A percentile compares a stretch with the other conserved stretches of the same genome.
phyloP scores from a whole-genome alignment of 2,329 filamentous ascomycete species.

The Alternaria solani region DNA sequence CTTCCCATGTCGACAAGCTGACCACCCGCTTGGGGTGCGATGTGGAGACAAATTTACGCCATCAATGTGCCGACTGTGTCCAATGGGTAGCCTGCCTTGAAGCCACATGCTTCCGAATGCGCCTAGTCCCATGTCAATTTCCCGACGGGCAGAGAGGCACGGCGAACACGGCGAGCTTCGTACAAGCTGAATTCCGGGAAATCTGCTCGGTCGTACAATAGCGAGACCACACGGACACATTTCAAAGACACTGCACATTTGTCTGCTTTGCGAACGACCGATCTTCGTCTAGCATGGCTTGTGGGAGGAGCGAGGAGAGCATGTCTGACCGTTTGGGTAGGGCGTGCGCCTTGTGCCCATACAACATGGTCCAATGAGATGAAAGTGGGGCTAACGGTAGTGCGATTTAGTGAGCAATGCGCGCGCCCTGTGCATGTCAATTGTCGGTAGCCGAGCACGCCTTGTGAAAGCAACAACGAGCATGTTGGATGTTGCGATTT shows the following conservation, averaged over 20 bases:
- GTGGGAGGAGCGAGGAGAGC: background rate
- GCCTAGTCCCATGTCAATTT: background rate
- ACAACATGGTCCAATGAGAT: background rate
- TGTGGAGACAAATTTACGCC: conserved; percentile 3
- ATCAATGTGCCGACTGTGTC: background rate
- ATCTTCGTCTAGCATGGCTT: background rate
- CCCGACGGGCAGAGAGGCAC: background rate
- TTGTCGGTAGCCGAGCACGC: background rate
- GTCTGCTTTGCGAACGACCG: background rate
- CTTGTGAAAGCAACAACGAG: background rate
- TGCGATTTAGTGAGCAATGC: background rate
- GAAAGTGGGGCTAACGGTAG: conserved; percentile 1
- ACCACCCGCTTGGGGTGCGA: background rate
- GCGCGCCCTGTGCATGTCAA: conserved; percentile 18
- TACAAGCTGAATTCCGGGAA: background rate
- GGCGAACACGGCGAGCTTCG: background rate
- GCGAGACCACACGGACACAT: background rate
- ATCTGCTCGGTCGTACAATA: background rate
- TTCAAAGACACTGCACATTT: background rate
- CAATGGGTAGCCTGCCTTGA: background rate
- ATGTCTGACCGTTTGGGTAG: background rate
- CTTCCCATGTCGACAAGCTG: background rate
- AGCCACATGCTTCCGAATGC: background rate
- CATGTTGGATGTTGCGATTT: background rate
- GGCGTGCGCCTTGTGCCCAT: conserved; percentile 12